Percentiles rank a stretch among this genome's conserved stretches.
Conservation (phyloP, 2,329 filamentous ascomycete species). For the Trichoderma cornu-damae region DNA sequence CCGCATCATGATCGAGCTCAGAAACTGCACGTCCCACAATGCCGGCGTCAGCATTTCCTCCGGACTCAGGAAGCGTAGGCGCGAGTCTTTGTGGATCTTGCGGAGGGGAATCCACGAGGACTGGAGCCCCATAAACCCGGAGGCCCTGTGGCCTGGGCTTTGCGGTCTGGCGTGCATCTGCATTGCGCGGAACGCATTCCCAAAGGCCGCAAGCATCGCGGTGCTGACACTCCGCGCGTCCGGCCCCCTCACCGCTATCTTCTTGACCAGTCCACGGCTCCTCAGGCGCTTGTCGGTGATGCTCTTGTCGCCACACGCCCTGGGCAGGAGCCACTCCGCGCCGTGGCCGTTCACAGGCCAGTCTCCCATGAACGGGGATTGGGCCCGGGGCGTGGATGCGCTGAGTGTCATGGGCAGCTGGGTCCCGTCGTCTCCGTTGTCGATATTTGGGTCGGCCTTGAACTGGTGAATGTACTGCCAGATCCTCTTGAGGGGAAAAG, state of each 20-base stretch:
- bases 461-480: conserved; percentile 51
- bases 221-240: conserved; percentile 64
- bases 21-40: conserved; percentile 65
- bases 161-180: conserved; percentile 30
- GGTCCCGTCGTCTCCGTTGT: conserved; percentile 49
- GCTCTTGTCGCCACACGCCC: conserved; percentile 60
- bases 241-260: conserved; percentile 54
- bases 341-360: conserved; percentile 43
- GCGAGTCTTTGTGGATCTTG: conserved; percentile 69
- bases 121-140: conserved; percentile 55
- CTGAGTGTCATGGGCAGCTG: conserved; percentile 48
- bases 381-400: conserved; percentile 41
- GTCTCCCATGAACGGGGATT: conserved; percentile 44
- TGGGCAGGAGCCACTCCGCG: conserved; percentile 61
- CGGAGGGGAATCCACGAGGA: conserved; percentile 70
- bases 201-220: conserved; percentile 59
- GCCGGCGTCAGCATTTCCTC: conserved; percentile 69
- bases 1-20: conserved; percentile 70
- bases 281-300: conserved; percentile 65
- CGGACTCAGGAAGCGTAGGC: conserved; percentile 63
- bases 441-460: conserved; percentile 32
- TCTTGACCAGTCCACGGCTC: conserved; percentile 67
- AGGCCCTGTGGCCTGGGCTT: conserved; percentile 28
- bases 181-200: conserved; percentile 47
- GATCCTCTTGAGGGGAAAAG: conserved; percentile 57